Percentiles rank a stretch among this genome's conserved stretches.
These are phyloP conservation scores for Stephania cephalantha DNA, from an alignment of 164 flowering plant genomes.

Conservation along the genomic window DNA sequence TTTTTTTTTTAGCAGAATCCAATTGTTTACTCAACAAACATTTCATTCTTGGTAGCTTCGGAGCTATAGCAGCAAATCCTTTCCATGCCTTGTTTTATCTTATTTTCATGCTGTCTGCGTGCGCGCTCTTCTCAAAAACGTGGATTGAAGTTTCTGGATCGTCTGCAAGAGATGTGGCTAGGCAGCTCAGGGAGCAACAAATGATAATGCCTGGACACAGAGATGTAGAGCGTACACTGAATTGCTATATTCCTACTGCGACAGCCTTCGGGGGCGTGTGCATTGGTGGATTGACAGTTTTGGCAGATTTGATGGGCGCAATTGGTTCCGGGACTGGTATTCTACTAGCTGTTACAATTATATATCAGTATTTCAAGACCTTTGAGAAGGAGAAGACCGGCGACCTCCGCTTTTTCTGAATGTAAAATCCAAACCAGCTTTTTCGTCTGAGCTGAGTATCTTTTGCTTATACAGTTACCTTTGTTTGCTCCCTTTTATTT, in stretches of 20 bases:
- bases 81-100: slow-evolving; percentile 59
- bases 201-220: slow-evolving; percentile 12
- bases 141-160: slow-evolving; percentile 84
- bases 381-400: slow-evolving; percentile 9
- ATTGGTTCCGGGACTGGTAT: slow-evolving; percentile 8
- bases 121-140: slow-evolving; percentile 72
- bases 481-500: no score
- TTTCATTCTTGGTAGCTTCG: slow-evolving; percentile 2
- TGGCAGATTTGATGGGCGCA: slow-evolving; percentile 7
- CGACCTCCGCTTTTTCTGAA: background rate
- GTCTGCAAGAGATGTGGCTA: slow-evolving; percentile 72
- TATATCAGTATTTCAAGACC: slow-evolving; percentile 7
- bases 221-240: slow-evolving; percentile 5
- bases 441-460: no score
- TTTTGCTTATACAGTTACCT: no score
- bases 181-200: slow-evolving; percentile 11
- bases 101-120: slow-evolving; percentile 65
- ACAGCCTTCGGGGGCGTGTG: slow-evolving; percentile 7
- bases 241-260: slow-evolving; percentile 9
- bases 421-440: no score
- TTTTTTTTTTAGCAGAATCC: background rate
- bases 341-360: slow-evolving; percentile 7
- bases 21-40: background rate
- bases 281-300: slow-evolving; percentile 10
- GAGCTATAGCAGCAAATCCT: slow-evolving; percentile 15